Evolutionary conservation across 2,329 filamentous ascomycete species (phyloP), one percentile per base, ranked within the genome.

Genomic region (Ceratocystis albifundus): DNA sequence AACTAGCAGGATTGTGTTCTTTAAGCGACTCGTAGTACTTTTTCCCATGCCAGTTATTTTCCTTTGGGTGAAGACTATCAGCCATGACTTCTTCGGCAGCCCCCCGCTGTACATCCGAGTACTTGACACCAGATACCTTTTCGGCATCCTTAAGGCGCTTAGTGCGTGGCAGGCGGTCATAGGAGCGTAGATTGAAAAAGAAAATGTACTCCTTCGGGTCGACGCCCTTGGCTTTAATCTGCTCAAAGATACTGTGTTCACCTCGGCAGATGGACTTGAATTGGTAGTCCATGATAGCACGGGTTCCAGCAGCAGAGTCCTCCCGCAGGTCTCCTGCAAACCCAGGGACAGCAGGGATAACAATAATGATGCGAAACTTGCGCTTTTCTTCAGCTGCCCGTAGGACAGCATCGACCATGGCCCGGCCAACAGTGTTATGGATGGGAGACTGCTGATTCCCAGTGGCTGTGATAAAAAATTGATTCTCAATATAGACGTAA

Each of bases 241-340:
- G 87, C 48, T 84, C 90, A 71, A 88, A 94, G 64, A 99, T 97
- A 3, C 90, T 96, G 73, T 97, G 81, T 69, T 95, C 88, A 4
- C 94, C 94, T 57, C 94, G 87, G 72, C 88, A 90, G 70, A 99
- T 96, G 0, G 90, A 96, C 76, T 95, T 96, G 80, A 94, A 99
- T 74, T 97, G 94, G 73, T 96, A 97, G 74, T 97, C 92, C 90
- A 99, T 97, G 72, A 97, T 99, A 10, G 92, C 93, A 62, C 90
- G 78, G 0, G 93, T 97, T 8, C 93, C 93, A 0, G 84, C 84
- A 0, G 93, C 93, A 22, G 88, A 90, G 71, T 89, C 86, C 12
- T 91, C 85, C 66, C 92, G 81, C 36, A 99, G 80, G 73, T 97
- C 93, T 59, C 93, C 93, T 0, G 93, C 92, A 71, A 99, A 99